Evolutionary conservation across 1,284 basidiomycete species (phyloP).

Genomic region (Anthracocystis walkeri): DNA sequence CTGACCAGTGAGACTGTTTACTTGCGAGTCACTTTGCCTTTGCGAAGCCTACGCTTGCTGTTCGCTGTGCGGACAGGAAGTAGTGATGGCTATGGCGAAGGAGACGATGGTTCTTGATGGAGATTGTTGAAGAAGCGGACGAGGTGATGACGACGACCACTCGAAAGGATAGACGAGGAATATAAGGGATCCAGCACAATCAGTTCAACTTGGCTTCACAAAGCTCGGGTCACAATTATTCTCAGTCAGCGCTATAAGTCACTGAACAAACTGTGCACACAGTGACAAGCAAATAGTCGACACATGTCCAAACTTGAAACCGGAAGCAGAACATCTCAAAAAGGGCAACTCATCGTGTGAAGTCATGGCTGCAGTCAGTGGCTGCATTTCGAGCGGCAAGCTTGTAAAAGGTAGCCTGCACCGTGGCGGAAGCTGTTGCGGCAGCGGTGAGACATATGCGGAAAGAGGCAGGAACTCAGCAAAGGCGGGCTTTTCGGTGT

Average conservation of each 20-base stretch:
- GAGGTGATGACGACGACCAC: neutral
- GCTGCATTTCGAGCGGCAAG: neutral
- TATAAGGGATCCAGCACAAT: constrained; percentile 26
- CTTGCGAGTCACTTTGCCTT: constrained; percentile 1
- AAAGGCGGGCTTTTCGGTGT: constrained; percentile 8
- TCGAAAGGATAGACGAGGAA: constrained; percentile 1
- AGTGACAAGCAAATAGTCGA: no score
- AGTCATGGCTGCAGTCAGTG: neutral
- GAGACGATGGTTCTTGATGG: constrained; percentile 10
- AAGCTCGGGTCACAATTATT: neutral
- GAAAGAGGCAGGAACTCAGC: neutral
- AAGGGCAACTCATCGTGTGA: neutral
- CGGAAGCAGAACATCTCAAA: no score
- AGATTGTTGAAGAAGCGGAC: neutral
- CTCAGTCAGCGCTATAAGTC: constrained; percentile 23
- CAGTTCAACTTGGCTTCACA: constrained; percentile 2
- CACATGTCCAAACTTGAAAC: no score
- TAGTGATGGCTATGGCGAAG: constrained; percentile 12
- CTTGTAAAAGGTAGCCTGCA: constrained; percentile 6
- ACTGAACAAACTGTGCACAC: no score
- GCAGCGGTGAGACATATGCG: constrained; percentile 29
- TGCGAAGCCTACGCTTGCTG: constrained; percentile 21
- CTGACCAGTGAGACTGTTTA: neutral
- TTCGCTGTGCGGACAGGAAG: constrained; percentile 31
- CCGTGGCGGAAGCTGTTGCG: constrained; percentile 13